Percentiles rank a stretch among this genome's conserved stretches.
Evolutionary conservation across 768 basidiomycete genomes (phyloP).

Genomic region (Mycena albidolilacea): DNA sequence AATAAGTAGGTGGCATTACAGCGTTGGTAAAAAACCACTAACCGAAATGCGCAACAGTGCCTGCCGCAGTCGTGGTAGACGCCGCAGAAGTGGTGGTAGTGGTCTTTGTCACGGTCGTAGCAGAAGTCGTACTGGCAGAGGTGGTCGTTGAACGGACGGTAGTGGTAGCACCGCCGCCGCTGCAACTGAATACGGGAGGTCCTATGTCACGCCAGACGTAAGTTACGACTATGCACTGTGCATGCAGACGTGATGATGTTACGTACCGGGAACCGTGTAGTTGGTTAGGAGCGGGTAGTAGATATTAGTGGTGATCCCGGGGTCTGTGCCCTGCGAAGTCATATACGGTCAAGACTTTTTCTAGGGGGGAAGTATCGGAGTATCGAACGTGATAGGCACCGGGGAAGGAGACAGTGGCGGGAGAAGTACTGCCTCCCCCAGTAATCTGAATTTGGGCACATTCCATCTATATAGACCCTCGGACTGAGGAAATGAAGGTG

Average conservation of each 20-base stretch:
- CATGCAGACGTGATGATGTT: neutral
- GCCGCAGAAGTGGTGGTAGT: conserved; percentile 39
- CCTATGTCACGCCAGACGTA: conserved; percentile 40
- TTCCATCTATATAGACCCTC: conserved; percentile 53
- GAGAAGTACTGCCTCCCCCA: conserved; percentile 58
- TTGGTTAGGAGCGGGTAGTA: conserved; percentile 52
- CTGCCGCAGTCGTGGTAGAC: conserved; percentile 40
- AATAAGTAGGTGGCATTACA: neutral
- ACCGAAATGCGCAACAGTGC: conserved; percentile 57
- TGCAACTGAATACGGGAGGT: conserved; percentile 57
- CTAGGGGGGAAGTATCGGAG: conserved; percentile 8
- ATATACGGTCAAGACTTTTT: neutral
- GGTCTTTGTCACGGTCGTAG: conserved; percentile 32
- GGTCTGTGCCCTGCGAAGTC: conserved; percentile 53
- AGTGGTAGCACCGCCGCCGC: conserved; percentile 40
- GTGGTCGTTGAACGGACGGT: conserved; percentile 35
- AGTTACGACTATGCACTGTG: neutral
- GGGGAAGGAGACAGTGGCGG: conserved; percentile 63
- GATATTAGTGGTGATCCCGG: conserved; percentile 63
- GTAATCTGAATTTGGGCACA: conserved; percentile 64
- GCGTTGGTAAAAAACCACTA: neutral
- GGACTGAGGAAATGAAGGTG: conserved; percentile 7
- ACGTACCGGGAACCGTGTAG: conserved; percentile 60
- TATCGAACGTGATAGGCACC: conserved; percentile 57
- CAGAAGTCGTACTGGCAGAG: conserved; percentile 32